These are phyloP conservation scores for Parafenestella ontariensis DNA, from an alignment of 2,329 filamentous ascomycete species.

Conservation along the genomic window DNA sequence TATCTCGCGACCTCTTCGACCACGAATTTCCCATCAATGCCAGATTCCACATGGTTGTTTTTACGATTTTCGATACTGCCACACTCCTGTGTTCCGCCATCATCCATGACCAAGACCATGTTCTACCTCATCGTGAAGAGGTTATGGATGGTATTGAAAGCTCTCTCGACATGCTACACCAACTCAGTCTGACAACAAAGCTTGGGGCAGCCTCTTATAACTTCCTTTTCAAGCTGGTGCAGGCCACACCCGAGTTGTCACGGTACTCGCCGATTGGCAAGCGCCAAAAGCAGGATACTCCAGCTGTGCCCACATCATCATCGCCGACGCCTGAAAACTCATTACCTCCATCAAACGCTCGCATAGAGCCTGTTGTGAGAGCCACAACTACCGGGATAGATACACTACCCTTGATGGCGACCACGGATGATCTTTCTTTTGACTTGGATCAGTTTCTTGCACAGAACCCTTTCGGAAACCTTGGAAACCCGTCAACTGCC, in stretches of 20 bases:
- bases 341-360: neutral
- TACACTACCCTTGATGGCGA: neutral
- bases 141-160: slow-evolving; percentile 50
- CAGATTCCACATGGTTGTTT: slow-evolving; percentile 60
- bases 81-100: slow-evolving; percentile 61
- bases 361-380: neutral
- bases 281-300: slow-evolving; percentile 19
- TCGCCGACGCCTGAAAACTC: neutral
- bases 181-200: slow-evolving; percentile 38
- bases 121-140: slow-evolving; percentile 52
- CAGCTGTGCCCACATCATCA: neutral
- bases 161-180: slow-evolving; percentile 39
- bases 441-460: slow-evolving; percentile 40
- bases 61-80: slow-evolving; percentile 60
- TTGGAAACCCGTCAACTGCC: slow-evolving; percentile 10
- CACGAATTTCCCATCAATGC: slow-evolving; percentile 55
- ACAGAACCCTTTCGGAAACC: slow-evolving; percentile 31
- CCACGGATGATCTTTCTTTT: slow-evolving; percentile 29
- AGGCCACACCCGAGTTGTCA: slow-evolving; percentile 34
- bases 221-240: slow-evolving; percentile 41
- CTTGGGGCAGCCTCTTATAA: slow-evolving; percentile 39
- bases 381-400: neutral
- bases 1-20: slow-evolving; percentile 53
- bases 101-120: slow-evolving; percentile 56
- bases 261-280: slow-evolving; percentile 19